Evolutionary conservation across 1,284 basidiomycete species (phyloP), one percentile per base, ranked within the genome.

Genomic region (Jaminaea rosea): DNA sequence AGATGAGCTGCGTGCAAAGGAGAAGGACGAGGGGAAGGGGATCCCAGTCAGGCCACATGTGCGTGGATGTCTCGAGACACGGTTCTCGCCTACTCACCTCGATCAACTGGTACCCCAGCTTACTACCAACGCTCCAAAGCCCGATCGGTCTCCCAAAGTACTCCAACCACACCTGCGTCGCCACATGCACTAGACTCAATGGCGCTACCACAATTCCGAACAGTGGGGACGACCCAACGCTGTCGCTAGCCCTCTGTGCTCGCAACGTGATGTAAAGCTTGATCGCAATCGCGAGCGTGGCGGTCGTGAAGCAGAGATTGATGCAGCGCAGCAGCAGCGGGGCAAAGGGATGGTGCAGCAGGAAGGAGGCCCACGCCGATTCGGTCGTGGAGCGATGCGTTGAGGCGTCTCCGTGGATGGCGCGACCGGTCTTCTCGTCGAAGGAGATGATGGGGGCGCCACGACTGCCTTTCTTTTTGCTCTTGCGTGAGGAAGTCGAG

Each of bases 131-230:
- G 19, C 54, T 80, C 90, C 90, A 93, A 26, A 93, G 78, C 11
- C 89, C 90, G 37, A 93, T 79, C 3, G 90, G 89, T 29, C 86
- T 82, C 39, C 89, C 86, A 71, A 90, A 89, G 75, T 93, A 93
- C 76, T 93, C 89, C 34, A 62, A 52, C 63, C 63, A 73, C 52
- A 66, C 48, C 52, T 46, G 55, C 55, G 63, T 54, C 53, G 90
- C 83, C 58, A 92, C 88, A 77, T 93, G 89, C 1, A 87, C 78
- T 29, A 93, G 78, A 3, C 87, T 90, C 50, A 87, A 75, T 7
- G 88, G 86, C 4, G 86, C 84, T 70, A 90, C 89, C 48, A 92
- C 84, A 63, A 93, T 87, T 49, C 88, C 84, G 19, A 91, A 80
- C 3, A 86, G 83, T 17, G 88, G 91, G 58, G 52, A 89, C 56